Conservation (phyloP, 2,329 filamentous ascomycete genomes). For the Arthrobotrys megalospora region DNA sequence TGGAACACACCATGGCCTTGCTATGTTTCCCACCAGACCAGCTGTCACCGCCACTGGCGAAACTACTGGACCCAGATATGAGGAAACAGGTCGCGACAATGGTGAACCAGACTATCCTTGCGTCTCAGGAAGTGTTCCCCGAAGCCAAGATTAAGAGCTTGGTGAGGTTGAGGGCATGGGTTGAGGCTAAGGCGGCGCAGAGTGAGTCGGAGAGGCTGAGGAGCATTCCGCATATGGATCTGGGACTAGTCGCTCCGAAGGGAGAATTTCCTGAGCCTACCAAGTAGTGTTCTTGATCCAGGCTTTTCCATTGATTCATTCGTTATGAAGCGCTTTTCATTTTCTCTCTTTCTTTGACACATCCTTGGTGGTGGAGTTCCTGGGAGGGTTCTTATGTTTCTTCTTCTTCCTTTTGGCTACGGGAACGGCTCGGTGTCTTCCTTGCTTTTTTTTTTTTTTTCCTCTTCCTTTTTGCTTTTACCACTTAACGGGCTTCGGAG, state of each 20-base stretch:
- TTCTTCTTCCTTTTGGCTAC: constrained; percentile 13
- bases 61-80: constrained; percentile 83
- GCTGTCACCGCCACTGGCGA: constrained; percentile 81
- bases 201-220: constrained; percentile 63
- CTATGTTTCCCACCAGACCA: constrained; percentile 88
- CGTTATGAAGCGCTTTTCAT: background rate
- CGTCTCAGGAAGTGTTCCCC: constrained; percentile 78
- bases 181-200: constrained; percentile 75
- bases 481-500: constrained; percentile 56
- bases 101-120: constrained; percentile 90
- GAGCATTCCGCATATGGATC: constrained; percentile 63
- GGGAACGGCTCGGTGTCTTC: constrained; percentile 44
- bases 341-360: constrained; percentile 37
- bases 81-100: constrained; percentile 85
- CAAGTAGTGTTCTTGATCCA: constrained; percentile 27
- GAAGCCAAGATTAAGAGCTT: constrained; percentile 87
- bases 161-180: constrained; percentile 86
- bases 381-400: constrained; percentile 6
- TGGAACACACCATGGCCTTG: constrained; percentile 93
- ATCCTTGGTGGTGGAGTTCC: constrained; percentile 21
- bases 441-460: constrained; percentile 36
- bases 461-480: constrained; percentile 11
- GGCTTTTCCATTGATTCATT: constrained; percentile 2
- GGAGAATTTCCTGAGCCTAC: constrained; percentile 20
- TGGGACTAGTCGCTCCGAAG: constrained; percentile 60